Evolutionary conservation across 2,329 filamentous ascomycete species (phyloP), one percentile per base, ranked within the genome.

Genomic region (Fusarium oxysporum): DNA sequence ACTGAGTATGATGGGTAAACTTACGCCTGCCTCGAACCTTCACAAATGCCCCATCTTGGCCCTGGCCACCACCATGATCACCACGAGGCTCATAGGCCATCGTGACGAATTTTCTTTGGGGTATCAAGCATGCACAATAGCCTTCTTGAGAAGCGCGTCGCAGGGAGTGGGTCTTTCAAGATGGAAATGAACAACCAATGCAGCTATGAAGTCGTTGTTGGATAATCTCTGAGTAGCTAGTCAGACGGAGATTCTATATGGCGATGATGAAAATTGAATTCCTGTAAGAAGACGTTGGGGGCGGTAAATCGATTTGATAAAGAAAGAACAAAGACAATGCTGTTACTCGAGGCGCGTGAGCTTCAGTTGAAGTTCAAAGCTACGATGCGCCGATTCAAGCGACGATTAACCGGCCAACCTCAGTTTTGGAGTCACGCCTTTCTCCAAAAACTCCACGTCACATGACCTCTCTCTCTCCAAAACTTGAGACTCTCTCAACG

Each of bases 51-150:
- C 82, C 83, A 75, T 86, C 85, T 63, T 84, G 82, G 12, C 82
- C 82, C 14, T 78, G 80, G n/a, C 75, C 82, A 23, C 81, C 84
- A 66, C 82, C 83, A 75, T 85, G 82, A 74, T 87, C 86, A 77
- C 86, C 73, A 71, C 86, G 85, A 80, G 85, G 84, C 83, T 88
- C 86, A 79, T 87, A 88, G 77, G 87, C 84, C 87, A 89, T 89
- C 62, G 73, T 75, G 72, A 75, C 71, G 76, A 68, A 75, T 69
- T 60, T 56, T 70, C 51, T 74, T 68, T 67, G 50, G 66, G 48
- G 50, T 38, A 62, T 65, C 70, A 72, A 68, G 64, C 78, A 79
- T 79, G 44, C 77, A 73, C 70, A 47, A 59, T 65, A 65, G 64
- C 47, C 57, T 30, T 62, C n/a, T 37, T 63, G 62, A 66, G 61